Percentiles rank a stretch among this genome's conserved stretches.
Evolutionary conservation across 2,329 filamentous ascomycete genomes (phyloP).

Genomic region (Colletotrichum ledebouriae): DNA sequence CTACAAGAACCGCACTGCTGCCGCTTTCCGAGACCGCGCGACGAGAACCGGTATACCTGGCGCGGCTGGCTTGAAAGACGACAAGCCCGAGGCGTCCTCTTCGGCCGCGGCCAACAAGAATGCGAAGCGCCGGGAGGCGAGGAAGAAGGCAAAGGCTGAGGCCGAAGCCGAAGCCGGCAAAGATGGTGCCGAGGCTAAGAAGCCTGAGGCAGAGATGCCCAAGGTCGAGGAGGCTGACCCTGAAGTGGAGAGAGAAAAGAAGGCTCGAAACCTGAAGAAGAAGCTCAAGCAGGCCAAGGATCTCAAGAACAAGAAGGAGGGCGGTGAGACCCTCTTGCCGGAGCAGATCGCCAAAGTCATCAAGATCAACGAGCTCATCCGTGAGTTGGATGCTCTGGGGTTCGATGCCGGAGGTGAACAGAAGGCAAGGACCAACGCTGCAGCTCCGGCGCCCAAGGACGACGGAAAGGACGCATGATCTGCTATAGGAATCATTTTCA

Average conservation of each 20-base stretch:
- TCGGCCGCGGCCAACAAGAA: slow-evolving; percentile 82
- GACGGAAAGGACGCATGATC: slow-evolving; percentile 18
- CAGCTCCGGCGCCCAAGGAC: slow-evolving; percentile 11
- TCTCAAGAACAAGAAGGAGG: slow-evolving; percentile 90
- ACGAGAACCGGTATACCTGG: slow-evolving; percentile 77
- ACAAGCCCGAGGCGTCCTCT: slow-evolving; percentile 58
- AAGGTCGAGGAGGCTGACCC: slow-evolving; percentile 67
- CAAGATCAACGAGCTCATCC: slow-evolving; percentile 93
- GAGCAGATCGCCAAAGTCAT: slow-evolving; percentile 99
- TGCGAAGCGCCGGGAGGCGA: slow-evolving; percentile 77
- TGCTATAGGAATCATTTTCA: neutral
- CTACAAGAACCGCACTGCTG: slow-evolving; percentile 93
- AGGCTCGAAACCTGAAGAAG: slow-evolving; percentile 91
- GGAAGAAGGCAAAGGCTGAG: slow-evolving; percentile 66
- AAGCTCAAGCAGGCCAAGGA: slow-evolving; percentile 95
- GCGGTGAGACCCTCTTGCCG: slow-evolving; percentile 84
- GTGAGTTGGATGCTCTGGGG: slow-evolving; percentile 87
- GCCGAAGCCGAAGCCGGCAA: slow-evolving; percentile 70
- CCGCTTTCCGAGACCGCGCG: slow-evolving; percentile 83
- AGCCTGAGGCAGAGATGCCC: slow-evolving; percentile 46
- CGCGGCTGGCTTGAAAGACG: slow-evolving; percentile 70
- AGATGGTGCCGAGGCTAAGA: slow-evolving; percentile 56
- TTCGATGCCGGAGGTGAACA: slow-evolving; percentile 83
- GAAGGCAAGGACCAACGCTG: slow-evolving; percentile 48
- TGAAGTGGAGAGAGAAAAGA: slow-evolving; percentile 89